Percentiles rank a stretch among this genome's conserved stretches.
Evolutionary conservation across 768 basidiomycete genomes (phyloP).

Genomic region (Favolaschia claudopus): DNA sequence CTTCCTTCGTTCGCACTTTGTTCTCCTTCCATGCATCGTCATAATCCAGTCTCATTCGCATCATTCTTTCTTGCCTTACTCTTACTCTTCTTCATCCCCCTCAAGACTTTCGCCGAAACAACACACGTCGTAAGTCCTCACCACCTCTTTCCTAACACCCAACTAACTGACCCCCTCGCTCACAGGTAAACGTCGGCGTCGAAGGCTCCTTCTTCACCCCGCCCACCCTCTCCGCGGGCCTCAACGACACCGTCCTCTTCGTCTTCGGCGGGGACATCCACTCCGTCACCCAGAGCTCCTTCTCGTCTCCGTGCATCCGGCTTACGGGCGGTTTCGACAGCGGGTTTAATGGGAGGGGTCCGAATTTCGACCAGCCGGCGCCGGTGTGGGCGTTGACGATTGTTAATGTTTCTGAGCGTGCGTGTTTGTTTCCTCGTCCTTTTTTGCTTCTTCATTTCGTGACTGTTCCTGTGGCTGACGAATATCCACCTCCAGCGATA

Average conservation of each 20-base stretch:
- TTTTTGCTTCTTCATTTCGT: background rate
- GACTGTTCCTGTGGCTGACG: no score
- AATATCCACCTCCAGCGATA: slow-evolving; percentile 32
- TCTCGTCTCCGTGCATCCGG: slow-evolving; percentile 46
- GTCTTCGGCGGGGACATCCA: slow-evolving; percentile 48
- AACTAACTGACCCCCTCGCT: background rate
- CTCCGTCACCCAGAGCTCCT: slow-evolving; percentile 47
- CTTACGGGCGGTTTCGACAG: slow-evolving; percentile 50
- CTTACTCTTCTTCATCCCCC: no score
- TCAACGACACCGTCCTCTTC: slow-evolving; percentile 47
- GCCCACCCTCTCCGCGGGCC: slow-evolving; percentile 34
- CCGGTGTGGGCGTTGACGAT: slow-evolving; percentile 45
- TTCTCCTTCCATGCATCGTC: no score
- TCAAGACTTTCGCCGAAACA: no score
- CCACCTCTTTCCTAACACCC: no score
- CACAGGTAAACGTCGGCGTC: slow-evolving; percentile 48
- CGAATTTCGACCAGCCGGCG: slow-evolving; percentile 26
- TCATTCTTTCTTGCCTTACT: no score
- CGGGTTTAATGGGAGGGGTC: slow-evolving; percentile 35
- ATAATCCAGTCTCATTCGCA: no score
- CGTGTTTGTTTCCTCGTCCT: slow-evolving; percentile 11
- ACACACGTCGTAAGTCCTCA: slow-evolving; percentile 14
- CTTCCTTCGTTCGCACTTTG: no score
- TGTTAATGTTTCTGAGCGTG: slow-evolving; percentile 38
- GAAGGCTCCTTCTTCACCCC: slow-evolving; percentile 51